These are phyloP conservation scores for Russula lepida DNA, from an alignment of 768 basidiomycete species.

Conservation along the genomic window DNA sequence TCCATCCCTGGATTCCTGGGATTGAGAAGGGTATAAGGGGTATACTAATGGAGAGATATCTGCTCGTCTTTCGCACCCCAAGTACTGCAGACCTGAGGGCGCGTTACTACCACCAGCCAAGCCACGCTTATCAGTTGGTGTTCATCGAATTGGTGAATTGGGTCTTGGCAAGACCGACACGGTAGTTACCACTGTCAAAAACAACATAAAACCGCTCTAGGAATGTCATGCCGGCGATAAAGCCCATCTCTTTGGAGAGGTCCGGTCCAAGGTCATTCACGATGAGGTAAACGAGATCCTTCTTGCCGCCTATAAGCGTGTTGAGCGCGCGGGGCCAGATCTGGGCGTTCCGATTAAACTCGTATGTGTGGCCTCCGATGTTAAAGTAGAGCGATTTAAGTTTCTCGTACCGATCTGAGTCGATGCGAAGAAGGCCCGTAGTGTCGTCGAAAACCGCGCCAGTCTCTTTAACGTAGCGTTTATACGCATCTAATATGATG, in stretches of 20 bases:
- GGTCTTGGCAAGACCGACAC: conserved; percentile 48
- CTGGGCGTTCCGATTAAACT: conserved; percentile 37
- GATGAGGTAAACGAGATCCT: conserved; percentile 32
- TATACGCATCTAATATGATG: conserved; percentile 25
- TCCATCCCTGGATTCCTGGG: too few relatives aligned
- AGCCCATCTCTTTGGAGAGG: conserved; percentile 32
- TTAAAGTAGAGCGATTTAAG: conserved; percentile 30
- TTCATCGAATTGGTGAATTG: conserved; percentile 39
- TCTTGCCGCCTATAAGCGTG: conserved; percentile 34
- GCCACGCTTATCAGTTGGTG: conserved; percentile 22
- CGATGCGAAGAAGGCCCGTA: conserved; percentile 29
- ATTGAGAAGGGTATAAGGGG: too few relatives aligned
- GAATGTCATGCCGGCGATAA: conserved; percentile 47
- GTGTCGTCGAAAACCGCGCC: conserved; percentile 27
- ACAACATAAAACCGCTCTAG: conserved; percentile 60
- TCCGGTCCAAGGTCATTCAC: conserved; percentile 31
- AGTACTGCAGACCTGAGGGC: too few relatives aligned
- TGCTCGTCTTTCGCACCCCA: too few relatives aligned
- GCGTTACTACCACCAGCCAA: background rate
- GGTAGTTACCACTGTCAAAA: conserved; percentile 49
- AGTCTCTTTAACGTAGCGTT: conserved; percentile 26
- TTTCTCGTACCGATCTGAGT: conserved; percentile 24
- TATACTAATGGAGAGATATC: too few relatives aligned
- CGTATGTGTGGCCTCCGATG: conserved; percentile 29
- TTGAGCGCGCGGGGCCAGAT: conserved; percentile 38